Evolutionary conservation across 192 early-diverging fungal genomes (phyloP), one percentile per base, ranked within the genome.

Genomic region (Gamsiella multidivaricata): DNA sequence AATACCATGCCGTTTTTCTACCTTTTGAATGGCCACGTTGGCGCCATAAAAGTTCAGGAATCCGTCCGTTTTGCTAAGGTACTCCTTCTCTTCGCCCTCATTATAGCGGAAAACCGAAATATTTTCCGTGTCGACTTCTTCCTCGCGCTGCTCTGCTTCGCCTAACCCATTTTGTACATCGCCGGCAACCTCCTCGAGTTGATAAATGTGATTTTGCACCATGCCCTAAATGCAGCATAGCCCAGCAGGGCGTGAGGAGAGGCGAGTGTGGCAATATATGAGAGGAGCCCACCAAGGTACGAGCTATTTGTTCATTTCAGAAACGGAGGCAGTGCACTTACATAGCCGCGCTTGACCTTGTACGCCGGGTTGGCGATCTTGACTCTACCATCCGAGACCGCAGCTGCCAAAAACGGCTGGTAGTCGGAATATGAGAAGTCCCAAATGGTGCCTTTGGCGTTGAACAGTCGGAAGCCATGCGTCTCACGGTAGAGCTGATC

Each of bases 21-120:
- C 73, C 73, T 57, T 76, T 57, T 76, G 73, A 56, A 76, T 50
- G 2, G 73, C 65, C 6, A 76, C 59, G 45, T 76, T 68, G 26
- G 55, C 22, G 5, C 46, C 46, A 56, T 67, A 68, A 47, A 68
- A 76, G 17, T 26, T 33, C 17, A 68, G 31, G 28, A 46, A 56
- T 8, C 57, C 64, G 17, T 50, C 62, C 0, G 71, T 32, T 36
- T 74, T 67, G 52, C 58, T 56, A 10, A 47, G 22, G 23, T 56
- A 76, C 18, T 76, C 73, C 34, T 56, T 60, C 6, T 56, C 59
- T 22, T 68, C 57, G 3, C 64, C 65, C 25, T 68, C 65, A 1
- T 18, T 23, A 32, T 62, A 76, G 3, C 43, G 36, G 15, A 34
- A 59, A 0, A 29, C 25, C 9, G 33, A 23, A 4, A 26, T 46